Conservation (phyloP, 495 filamentous ascomycete species). For the Aspergillus asperescens region DNA sequence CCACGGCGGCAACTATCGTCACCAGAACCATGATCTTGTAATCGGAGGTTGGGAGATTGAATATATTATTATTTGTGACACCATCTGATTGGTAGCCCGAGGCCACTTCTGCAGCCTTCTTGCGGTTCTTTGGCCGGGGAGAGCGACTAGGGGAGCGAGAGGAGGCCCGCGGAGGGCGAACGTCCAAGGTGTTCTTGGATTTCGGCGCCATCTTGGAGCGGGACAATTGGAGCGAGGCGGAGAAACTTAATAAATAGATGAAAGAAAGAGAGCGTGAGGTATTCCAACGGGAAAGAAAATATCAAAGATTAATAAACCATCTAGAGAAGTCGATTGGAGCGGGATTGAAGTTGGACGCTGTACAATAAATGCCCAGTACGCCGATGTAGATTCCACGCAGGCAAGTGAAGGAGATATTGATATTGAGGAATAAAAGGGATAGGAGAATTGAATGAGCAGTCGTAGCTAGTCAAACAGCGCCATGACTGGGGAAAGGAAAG, state of each 20-base stretch:
- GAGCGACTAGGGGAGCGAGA: constrained; percentile 40
- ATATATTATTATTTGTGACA: constrained; percentile 48
- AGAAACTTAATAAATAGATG: constrained; percentile 9
- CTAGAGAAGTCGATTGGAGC: neutral
- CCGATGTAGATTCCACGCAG: constrained; percentile 20
- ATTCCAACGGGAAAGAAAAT: constrained; percentile 5
- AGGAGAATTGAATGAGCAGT: constrained; percentile 4
- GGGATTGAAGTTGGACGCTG: neutral
- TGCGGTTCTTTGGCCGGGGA: constrained; percentile 39
- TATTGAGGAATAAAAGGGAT: constrained; percentile 20
- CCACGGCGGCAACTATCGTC: constrained; percentile 68
- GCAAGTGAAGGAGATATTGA: constrained; percentile 12
- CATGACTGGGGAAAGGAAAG: constrained; percentile 33
- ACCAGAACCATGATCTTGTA: constrained; percentile 68
- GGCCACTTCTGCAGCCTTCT: constrained; percentile 21
- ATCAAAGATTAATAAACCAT: constrained; percentile 9
- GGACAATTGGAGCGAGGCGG: neutral
- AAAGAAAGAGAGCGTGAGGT: constrained; percentile 15
- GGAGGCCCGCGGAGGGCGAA: constrained; percentile 32
- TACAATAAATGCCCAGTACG: constrained; percentile 6
- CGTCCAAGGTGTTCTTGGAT: constrained; percentile 37
- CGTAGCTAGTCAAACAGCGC: constrained; percentile 20
- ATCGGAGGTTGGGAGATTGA: constrained; percentile 67
- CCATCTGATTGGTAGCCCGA: constrained; percentile 49
- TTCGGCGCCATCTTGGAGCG: constrained; percentile 30